A percentile compares a stretch with the other conserved stretches of the same genome.
Evolutionary conservation across 169 alveolate genomes (phyloP).

Genomic region (Neospora caninum): DNA sequence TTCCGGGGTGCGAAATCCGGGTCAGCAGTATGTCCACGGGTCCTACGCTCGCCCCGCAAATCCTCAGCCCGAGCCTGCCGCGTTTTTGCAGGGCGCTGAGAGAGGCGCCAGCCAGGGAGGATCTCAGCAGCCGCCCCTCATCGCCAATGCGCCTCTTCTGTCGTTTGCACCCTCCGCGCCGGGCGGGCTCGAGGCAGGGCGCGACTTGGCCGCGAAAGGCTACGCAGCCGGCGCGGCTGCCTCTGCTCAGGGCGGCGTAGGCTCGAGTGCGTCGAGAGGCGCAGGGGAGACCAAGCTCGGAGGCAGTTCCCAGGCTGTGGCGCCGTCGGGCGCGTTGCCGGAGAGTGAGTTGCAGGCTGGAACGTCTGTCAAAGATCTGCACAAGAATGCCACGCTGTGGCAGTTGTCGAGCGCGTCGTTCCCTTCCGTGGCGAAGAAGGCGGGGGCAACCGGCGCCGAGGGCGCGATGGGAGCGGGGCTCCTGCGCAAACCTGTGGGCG

Average conservation of each 20-base stretch:
- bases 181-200: background rate
- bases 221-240: background rate
- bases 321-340: background rate
- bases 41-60: background rate
- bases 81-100: too few relatives aligned
- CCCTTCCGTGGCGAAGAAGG: slow-evolving; percentile 28
- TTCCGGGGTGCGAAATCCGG: background rate
- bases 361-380: slow-evolving; percentile 26
- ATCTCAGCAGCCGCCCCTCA: background rate
- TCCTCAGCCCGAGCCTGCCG: background rate
- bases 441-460: slow-evolving; percentile 10
- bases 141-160: slow-evolving; percentile 12
- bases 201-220: too few relatives aligned
- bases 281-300: background rate
- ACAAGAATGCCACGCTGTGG: slow-evolving; percentile 55
- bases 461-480: slow-evolving; percentile 20
- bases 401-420: slow-evolving; percentile 65
- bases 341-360: background rate
- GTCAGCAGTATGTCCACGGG: background rate
- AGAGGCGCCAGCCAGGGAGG: background rate
- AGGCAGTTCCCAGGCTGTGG: background rate
- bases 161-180: background rate
- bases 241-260: background rate
- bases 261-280: background rate
- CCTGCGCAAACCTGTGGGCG: background rate